Conservation (phyloP, 2,329 filamentous ascomycete genomes). For the Neopestalotiopsis clavispora region DNA sequence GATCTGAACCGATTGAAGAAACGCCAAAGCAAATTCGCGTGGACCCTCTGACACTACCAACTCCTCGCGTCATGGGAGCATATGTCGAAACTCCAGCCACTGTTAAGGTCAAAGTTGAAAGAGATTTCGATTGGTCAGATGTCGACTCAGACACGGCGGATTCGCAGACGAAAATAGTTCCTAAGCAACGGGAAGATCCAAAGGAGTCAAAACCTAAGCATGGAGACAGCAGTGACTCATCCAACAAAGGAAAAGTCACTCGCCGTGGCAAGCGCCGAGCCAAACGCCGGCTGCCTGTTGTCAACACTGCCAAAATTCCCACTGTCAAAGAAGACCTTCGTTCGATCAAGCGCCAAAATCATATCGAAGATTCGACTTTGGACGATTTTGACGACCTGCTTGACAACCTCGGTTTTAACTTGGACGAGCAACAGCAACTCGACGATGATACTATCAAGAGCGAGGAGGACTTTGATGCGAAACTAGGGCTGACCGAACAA, state of each 20-base stretch:
- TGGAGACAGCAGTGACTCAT: slow-evolving; percentile 13
- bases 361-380: slow-evolving; percentile 64
- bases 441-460: slow-evolving; percentile 32
- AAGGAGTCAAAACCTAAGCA: slow-evolving; percentile 19
- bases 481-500: slow-evolving; percentile 32
- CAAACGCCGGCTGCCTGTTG: slow-evolving; percentile 49
- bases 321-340: slow-evolving; percentile 61
- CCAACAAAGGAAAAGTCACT: not conserved
- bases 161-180: not conserved
- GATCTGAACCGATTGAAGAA: slow-evolving; percentile 39
- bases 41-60: slow-evolving; percentile 55
- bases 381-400: slow-evolving; percentile 61
- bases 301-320: slow-evolving; percentile 58
- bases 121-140: slow-evolving; percentile 24
- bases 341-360: slow-evolving; percentile 55
- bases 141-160: slow-evolving; percentile 17
- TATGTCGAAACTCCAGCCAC: slow-evolving; percentile 62
- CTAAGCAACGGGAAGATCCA: not conserved
- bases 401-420: slow-evolving; percentile 39
- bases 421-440: slow-evolving; percentile 32
- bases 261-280: slow-evolving; percentile 46
- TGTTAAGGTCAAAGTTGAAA: slow-evolving; percentile 32
- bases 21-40: slow-evolving; percentile 51
- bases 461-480: slow-evolving; percentile 30
- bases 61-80: slow-evolving; percentile 59